Base-by-base conservation (phyloP, 2,329 filamentous ascomycete genomes). In the Colletotrichum plurivorum region DNA sequence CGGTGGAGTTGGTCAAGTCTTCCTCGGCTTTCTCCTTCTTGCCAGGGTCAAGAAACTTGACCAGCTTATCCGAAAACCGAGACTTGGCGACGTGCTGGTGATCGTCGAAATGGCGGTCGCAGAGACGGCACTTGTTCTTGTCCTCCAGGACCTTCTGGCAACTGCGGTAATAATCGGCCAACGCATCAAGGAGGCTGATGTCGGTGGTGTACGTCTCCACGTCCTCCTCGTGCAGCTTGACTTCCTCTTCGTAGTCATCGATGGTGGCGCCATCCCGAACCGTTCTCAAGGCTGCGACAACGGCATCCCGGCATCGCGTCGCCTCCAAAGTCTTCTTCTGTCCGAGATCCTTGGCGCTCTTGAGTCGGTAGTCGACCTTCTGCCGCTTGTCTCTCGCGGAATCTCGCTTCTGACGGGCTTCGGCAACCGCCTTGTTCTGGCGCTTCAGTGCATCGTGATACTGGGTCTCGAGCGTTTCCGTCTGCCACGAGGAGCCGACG, bases 61-160 rank as follows among this genome's bases (percentile, higher is more conserved):
- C 86, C 41, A 98, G 86, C 75, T 90, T 92, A 48, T 88, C 85
- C 57, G 90, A 82, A 70, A 97, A 85, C 60, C 84, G 88, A n/a
- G 86, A 90, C 71, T 87, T 73, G 61, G 78, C 90, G 74, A 87
- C 89, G 39, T 81, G 86, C 73, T 84, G 83, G 75, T 85, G 82
- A 75, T 89, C 89, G 79, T 84, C 82, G 77, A 97, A 94, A 4
- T 85, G 79, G 61, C 94, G 89, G 51, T 89, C 86, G 76, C 95
- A 98, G 22, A 96, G 88, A 41, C 89, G 87, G 78, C 95, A 98
- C 52, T 87, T 88, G 73, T 94, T 92, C 62, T 92, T 88, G 41
- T 89, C 84, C 63, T 92, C 86, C 12, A 93, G 87, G 22, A 85
- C 86, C 43, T 89, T 85, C 58, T 94, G 83, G 75, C 92, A 94